Percentiles rank a stretch among this genome's conserved stretches.
Conservation (phyloP, 176 grass and related monocot genomes). For the Eragrostis nindensis region DNA sequence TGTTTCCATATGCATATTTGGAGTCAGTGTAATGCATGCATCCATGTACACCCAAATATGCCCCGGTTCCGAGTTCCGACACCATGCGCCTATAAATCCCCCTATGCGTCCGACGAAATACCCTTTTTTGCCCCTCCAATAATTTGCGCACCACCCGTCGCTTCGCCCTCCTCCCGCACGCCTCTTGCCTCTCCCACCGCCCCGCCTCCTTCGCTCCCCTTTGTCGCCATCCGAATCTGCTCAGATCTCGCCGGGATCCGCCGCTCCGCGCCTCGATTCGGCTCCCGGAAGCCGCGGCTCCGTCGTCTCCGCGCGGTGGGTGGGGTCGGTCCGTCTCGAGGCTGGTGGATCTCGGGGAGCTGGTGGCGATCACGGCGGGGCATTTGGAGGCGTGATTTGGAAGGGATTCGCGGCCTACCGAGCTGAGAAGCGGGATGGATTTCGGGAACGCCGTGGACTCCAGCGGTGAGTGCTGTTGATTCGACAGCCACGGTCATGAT, state of each 20-base stretch:
- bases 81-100: conserved; percentile 33
- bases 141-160: background rate
- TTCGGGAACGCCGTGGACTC: conserved; percentile 47
- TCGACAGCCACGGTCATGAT: background rate
- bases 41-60: no score
- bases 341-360: background rate
- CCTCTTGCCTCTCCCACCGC: conserved; percentile 17
- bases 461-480: conserved; percentile 58
- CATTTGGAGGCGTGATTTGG: background rate
- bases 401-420: background rate
- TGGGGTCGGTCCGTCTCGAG: no score
- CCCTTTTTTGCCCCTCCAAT: conserved; percentile 34
- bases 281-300: background rate
- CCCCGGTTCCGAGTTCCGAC: background rate
- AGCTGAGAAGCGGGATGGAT: conserved; percentile 34
- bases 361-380: background rate
- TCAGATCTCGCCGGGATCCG: conserved; percentile 29
- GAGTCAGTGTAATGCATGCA: no score
- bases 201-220: background rate
- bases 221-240: background rate
- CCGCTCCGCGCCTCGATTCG: background rate
- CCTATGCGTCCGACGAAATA: background rate
- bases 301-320: background rate
- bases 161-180: background rate
- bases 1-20: no score